phyloP scores from a whole-genome alignment of 768 basidiomycete genomes.

The Tephrocybe sp. region DNA sequence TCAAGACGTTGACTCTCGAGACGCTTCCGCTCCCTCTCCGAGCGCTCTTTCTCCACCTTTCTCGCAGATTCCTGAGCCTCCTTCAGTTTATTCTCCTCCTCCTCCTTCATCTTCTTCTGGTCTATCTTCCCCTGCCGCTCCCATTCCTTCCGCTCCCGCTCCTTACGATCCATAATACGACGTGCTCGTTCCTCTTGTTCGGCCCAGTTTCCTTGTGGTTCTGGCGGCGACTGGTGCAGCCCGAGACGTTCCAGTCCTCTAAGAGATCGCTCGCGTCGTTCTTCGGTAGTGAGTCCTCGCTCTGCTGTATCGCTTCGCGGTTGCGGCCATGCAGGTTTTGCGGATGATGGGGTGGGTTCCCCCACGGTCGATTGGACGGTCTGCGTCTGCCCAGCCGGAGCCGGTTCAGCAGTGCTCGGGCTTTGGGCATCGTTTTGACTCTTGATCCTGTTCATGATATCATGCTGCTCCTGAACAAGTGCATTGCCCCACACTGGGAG shows the following conservation, averaged over 20 bases:
- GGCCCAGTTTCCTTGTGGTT: neutral
- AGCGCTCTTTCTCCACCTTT: neutral
- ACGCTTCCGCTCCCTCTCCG: slow-evolving; percentile 3
- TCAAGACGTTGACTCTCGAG: neutral
- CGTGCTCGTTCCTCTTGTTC: slow-evolving; percentile 8
- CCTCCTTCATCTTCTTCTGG: slow-evolving; percentile 3
- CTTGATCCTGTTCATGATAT: slow-evolving; percentile 48
- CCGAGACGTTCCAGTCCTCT: neutral
- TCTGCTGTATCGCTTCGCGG: neutral
- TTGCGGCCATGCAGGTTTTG: too few species aligned
- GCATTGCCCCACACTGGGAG: slow-evolving; percentile 27
- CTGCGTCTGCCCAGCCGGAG: neutral
- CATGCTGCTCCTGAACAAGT: slow-evolving; percentile 35
- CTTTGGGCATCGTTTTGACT: slow-evolving; percentile 17
- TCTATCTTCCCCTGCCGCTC: slow-evolving; percentile 8
- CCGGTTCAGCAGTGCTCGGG: slow-evolving; percentile 6
- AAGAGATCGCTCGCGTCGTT: slow-evolving; percentile 1
- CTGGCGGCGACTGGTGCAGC: neutral
- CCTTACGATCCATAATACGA: slow-evolving; percentile 9
- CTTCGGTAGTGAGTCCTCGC: slow-evolving; percentile 6
- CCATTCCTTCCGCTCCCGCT: slow-evolving; percentile 14
- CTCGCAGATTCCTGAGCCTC: slow-evolving; percentile 1
- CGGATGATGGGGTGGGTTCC: neutral
- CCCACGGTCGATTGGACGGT: neutral
- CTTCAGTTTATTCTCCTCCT: neutral